These are phyloP conservation scores for Myxozyma melibiosi DNA, from an alignment of 805 yeast genomes.

Conservation along the genomic window DNA sequence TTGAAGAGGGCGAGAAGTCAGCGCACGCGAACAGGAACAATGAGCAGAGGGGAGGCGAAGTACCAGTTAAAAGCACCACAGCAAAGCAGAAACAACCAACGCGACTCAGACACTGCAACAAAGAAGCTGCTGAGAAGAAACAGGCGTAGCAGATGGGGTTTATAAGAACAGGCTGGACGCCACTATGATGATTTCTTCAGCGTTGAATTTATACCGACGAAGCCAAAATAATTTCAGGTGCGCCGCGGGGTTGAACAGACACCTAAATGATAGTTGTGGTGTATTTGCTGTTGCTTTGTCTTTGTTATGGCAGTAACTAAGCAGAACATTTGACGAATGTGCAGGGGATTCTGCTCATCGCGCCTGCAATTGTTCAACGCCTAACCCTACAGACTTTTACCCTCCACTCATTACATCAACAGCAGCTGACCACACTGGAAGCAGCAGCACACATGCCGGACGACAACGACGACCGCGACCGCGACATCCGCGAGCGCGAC, in stretches of 20 bases:
- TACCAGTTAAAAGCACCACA: too few relatives aligned
- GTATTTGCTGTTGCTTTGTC: not conserved
- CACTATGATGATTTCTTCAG: constrained; percentile 21
- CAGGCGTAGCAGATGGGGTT: not conserved
- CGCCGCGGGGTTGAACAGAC: constrained; percentile 2
- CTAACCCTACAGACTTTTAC: not conserved
- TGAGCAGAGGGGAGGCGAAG: too few relatives aligned
- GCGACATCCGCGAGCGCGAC: constrained; percentile 40
- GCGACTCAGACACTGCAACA: not conserved
- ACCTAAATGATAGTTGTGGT: too few relatives aligned
- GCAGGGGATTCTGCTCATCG: constrained; percentile 5
- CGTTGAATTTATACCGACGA: constrained; percentile 19
- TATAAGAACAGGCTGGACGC: not conserved
- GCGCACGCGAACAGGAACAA: too few relatives aligned
- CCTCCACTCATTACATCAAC: not conserved
- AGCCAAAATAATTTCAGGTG: not conserved
- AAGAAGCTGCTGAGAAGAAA: not conserved
- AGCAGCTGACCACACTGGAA: not conserved
- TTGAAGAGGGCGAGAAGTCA: too few relatives aligned
- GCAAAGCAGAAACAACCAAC: not conserved
- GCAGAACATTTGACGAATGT: too few relatives aligned
- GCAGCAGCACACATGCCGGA: not conserved
- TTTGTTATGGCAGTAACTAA: not conserved
- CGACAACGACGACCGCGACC: constrained; percentile 17
- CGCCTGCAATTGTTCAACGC: not conserved